phyloP scores from a whole-genome alignment of 176 grass and related monocot species.

The Alloteropsis semialata region DNA sequence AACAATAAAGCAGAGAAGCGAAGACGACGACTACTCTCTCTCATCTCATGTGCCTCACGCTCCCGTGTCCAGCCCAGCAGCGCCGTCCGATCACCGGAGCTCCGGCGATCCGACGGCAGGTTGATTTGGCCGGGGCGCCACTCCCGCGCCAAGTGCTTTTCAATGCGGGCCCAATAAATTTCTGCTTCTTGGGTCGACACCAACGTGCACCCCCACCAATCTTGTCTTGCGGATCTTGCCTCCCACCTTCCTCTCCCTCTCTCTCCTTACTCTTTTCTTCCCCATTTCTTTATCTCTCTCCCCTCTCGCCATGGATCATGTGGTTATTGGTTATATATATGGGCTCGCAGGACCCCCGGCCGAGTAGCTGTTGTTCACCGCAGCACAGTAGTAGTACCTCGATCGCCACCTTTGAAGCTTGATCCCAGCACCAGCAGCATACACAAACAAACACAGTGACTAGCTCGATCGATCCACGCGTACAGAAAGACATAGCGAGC shows the following conservation, averaged over 20 bases:
- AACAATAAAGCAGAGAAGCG: background rate
- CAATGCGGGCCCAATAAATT: background rate
- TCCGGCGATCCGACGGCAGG: background rate
- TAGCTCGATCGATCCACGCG: too few species aligned
- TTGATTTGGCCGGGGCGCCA: background rate
- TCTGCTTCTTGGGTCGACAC: background rate
- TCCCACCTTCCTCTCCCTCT: background rate
- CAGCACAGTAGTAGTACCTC: conserved; percentile 16
- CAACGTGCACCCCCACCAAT: conserved; percentile 46
- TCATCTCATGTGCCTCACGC: conserved; percentile 18
- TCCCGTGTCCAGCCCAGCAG: background rate
- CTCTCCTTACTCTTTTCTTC: background rate
- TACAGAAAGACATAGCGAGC: too few species aligned
- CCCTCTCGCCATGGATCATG: background rate
- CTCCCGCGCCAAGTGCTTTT: conserved; percentile 3
- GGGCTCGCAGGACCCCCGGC: background rate
- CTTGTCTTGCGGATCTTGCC: conserved; percentile 64
- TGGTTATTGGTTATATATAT: conserved; percentile 27
- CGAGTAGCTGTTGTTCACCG: conserved; percentile 15
- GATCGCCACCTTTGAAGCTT: background rate
- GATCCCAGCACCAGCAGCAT: background rate
- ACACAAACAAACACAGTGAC: background rate
- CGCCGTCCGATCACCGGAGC: background rate
- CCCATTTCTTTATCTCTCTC: background rate
- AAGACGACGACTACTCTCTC: background rate